Percentiles rank a stretch among this genome's conserved stretches.
These are phyloP conservation scores for Aureococcus anophagefferens DNA, from an alignment of 108 stramenopile genomes.

Conservation along the genomic window DNA sequence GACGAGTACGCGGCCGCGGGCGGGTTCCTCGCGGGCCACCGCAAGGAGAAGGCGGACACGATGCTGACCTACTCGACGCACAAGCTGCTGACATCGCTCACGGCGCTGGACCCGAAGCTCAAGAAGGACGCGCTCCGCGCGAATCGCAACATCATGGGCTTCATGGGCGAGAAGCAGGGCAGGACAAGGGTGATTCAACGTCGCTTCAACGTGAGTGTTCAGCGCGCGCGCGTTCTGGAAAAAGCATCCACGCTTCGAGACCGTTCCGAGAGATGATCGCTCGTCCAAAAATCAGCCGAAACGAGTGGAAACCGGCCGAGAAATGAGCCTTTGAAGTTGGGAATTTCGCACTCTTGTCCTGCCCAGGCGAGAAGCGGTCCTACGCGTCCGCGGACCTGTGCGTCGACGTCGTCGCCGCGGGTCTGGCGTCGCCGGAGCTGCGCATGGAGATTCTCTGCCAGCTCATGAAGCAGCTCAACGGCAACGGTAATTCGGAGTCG, in stretches of 20 bases:
- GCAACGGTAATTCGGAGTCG: conserved; percentile 27
- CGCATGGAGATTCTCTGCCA: conserved; percentile 40
- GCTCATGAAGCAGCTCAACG: conserved; percentile 44
- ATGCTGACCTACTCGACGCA: conserved; percentile 26
- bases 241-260: no score
- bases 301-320: no score
- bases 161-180: conserved; percentile 18
- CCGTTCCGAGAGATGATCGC: no score
- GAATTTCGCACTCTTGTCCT: no score
- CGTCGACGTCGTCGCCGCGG: conserved; percentile 22
- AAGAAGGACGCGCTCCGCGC: conserved; percentile 19
- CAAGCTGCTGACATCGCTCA: conserved; percentile 15
- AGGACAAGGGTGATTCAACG: no score
- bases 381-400: conserved; percentile 31
- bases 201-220: no score
- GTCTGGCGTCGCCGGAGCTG: no score
- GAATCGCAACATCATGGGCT: conserved; percentile 22
- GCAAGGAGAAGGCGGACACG: conserved; percentile 24
- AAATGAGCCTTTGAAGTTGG: no score
- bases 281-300: no score
- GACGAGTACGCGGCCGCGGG: conserved; percentile 36
- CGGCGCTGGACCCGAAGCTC: conserved; percentile 7
- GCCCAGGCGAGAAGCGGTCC: no score
- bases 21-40: conserved; percentile 22
- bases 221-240: no score